Base-by-base conservation (phyloP, 495 filamentous ascomycete species). In the Ascodesmis nigricans region DNA sequence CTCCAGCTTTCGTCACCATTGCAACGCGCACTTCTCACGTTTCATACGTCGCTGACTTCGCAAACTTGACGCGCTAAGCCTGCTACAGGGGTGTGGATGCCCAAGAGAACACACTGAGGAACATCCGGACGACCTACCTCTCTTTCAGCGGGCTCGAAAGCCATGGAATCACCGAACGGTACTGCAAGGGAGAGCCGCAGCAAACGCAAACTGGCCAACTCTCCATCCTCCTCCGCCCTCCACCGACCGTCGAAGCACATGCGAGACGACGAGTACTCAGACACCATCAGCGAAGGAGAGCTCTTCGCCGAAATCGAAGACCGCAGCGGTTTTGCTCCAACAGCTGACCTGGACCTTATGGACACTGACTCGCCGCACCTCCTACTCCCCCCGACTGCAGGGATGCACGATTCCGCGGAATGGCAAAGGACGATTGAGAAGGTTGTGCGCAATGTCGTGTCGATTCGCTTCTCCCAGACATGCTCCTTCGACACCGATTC, bases 401-500 rank as follows among this genome's bases (percentile, higher is more conserved):
- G 67, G 1, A 61, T 70, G 21, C 68, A 78, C 24, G 83, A 97
- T 45, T 83, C 80, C 5, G 79, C 75, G 18, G 90, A 97, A 56
- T 99, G 87, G 87, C 90, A 95, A 53, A 75, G 69, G 8, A 92
- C 83, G 2, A 91, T 99, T 42, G 81, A 95, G 59, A 69, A 65
- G 26, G 90, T 93, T 2, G 83, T 99, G 15, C 66, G 69, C 42
- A 90, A 76, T 34, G 87, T 93, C 1, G 90, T 99, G 20, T 91
- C 81, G 8, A 95, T 99, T 53, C 78, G 91, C 41, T 99, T 99
- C 61, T 95, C 84, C 53, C 84, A 93, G 60, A 95, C 90, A 0
- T 91, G 80, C 56, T 81, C 87, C 3, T 99, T 99, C 52, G 87
- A 99, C 52, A 95, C 87, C 10, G 90, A 95, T 44, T 58, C 80